These are phyloP conservation scores for Sapria himalayana DNA, from an alignment of 345 rosid genomes.

Conservation along the genomic window DNA sequence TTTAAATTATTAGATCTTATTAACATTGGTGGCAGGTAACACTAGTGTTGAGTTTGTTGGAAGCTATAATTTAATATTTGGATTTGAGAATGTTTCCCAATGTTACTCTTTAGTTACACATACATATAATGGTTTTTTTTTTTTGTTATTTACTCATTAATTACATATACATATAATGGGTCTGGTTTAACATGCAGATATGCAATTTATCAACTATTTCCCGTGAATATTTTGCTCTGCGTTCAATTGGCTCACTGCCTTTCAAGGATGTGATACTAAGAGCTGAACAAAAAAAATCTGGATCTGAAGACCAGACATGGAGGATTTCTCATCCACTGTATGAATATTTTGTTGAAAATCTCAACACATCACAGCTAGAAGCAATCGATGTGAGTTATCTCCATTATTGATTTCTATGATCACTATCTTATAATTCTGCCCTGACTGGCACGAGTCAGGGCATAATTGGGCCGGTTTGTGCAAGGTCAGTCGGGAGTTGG, in stretches of 20 bases:
- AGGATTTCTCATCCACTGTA: slow-evolving; percentile 48
- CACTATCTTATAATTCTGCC: no score
- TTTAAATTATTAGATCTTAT: no score
- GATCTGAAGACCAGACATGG: slow-evolving; percentile 51
- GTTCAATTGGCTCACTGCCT: slow-evolving; percentile 61
- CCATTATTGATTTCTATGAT: no score
- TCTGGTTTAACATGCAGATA: slow-evolving; percentile 28
- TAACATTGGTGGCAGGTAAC: no score
- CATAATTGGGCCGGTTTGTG: no score
- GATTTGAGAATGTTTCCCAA: no score
- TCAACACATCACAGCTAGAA: slow-evolving; percentile 63
- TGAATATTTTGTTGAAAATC: slow-evolving; percentile 36
- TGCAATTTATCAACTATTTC: slow-evolving; percentile 83
- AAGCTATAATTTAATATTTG: no score
- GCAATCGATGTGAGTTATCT: slow-evolving; percentile 57
- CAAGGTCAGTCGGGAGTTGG: no score
- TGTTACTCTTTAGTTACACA: no score
- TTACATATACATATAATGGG: slow-evolving; percentile 5
- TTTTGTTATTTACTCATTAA: slow-evolving; percentile 1
- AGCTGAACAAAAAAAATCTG: slow-evolving; percentile 28
- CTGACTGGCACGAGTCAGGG: no score
- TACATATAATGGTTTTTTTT: background rate
- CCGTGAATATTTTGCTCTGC: slow-evolving; percentile 71
- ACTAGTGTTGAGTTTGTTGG: no score
- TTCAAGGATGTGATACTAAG: slow-evolving; percentile 71